Percentiles rank a stretch among this genome's conserved stretches.
Conservation (phyloP, 495 filamentous ascomycete species). For the Amorphotheca resinae region DNA sequence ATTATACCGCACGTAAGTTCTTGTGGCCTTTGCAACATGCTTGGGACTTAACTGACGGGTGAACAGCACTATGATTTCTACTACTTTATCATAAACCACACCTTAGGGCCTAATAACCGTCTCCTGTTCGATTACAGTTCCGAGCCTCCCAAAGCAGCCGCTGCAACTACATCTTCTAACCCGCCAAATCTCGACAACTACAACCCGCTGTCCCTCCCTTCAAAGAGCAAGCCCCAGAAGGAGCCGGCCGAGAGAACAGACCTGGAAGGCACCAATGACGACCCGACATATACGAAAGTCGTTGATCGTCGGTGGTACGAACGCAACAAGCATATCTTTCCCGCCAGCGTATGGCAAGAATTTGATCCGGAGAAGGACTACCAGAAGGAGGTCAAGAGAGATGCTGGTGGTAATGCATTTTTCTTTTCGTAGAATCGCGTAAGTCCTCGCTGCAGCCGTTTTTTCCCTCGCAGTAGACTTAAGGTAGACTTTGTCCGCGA, state of each 20-base stretch:
- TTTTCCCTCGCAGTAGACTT: too few species aligned
- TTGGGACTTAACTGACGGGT: not conserved
- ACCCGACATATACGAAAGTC: conserved; percentile 80
- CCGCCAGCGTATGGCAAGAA: conserved; percentile 88
- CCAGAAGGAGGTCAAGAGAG: conserved; percentile 63
- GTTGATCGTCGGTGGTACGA: conserved; percentile 96
- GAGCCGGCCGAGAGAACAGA: conserved; percentile 21
- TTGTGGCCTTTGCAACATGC: not conserved
- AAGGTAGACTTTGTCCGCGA: too few species aligned
- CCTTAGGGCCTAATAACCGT: conserved; percentile 53
- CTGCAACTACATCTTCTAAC: conserved; percentile 1
- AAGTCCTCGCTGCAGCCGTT: not conserved
- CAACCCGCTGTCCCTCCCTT: conserved; percentile 34
- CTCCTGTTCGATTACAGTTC: conserved; percentile 64
- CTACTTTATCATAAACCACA: conserved; percentile 87
- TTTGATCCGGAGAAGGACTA: conserved; percentile 88
- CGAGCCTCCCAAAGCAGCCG: conserved; percentile 29
- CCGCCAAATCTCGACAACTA: conserved; percentile 21
- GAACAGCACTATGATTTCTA: conserved; percentile 88
- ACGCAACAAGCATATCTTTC: conserved; percentile 94
- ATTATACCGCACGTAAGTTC: conserved; percentile 85
- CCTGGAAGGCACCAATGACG: conserved; percentile 71
- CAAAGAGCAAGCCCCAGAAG: conserved; percentile 23
- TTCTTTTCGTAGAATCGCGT: conserved; percentile 60
- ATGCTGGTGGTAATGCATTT: conserved; percentile 81